Evolutionary conservation across 148 eudicot species (phyloP).

Genomic region (Rhododendron henanense): DNA sequence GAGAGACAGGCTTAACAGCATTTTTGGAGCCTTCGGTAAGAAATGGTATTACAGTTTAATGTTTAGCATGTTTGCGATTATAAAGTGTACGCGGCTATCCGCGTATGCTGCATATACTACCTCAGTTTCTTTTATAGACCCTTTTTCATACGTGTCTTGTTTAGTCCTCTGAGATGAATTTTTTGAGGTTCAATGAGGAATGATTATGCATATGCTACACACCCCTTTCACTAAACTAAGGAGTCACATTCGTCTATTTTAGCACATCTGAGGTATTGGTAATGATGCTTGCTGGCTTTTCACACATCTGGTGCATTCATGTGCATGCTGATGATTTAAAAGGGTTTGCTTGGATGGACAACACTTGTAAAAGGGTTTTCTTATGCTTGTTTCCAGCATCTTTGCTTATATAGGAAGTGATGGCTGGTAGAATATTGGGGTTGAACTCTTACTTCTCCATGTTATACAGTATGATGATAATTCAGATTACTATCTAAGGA

Average conservation of each 20-base stretch:
- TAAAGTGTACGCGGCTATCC: not conserved
- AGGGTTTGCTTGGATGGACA: not conserved
- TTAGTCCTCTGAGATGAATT: not conserved
- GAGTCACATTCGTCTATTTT: not conserved
- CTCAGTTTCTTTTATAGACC: not conserved
- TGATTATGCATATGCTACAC: not conserved
- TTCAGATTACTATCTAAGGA: not conserved
- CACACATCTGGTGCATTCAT: not conserved
- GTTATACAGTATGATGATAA: not conserved
- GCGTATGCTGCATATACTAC: not conserved
- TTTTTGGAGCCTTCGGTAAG: constrained; percentile 98
- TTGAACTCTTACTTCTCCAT: not conserved
- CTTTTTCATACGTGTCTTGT: not conserved
- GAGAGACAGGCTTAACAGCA: constrained; percentile 94
- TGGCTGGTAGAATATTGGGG: not conserved
- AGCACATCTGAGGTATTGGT: not conserved
- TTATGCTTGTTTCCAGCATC: not conserved
- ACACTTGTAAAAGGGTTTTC: not conserved
- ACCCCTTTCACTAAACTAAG: not conserved
- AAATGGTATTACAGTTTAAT: not conserved
- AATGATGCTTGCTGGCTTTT: not conserved
- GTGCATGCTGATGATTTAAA: not conserved
- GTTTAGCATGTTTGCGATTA: not conserved
- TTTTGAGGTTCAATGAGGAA: not conserved
- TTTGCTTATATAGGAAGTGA: not conserved